Base-by-base conservation (phyloP, 78 protist genomes). In the Isochrysis galbana region DNA sequence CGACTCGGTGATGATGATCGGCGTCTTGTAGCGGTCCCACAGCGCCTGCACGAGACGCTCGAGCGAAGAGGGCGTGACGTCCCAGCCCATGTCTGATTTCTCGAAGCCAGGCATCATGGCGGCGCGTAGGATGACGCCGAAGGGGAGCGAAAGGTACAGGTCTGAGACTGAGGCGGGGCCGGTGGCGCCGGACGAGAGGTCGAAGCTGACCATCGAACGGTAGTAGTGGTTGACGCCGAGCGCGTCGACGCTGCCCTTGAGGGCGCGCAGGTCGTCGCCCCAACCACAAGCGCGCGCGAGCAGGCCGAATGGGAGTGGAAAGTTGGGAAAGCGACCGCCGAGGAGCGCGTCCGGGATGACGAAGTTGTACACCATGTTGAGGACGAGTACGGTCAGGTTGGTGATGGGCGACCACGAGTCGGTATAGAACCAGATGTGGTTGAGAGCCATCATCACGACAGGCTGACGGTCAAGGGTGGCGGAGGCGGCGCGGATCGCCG, bases 61-160 rank as follows among this genome's bases (percentile, higher is more conserved):
- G 38, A 91, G 34, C 38, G 86, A 41, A 5, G 36, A 4, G n/a
- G 92, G 91, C 21, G 44, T 38, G n/a, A 90, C 34, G 23, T 36
- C n/a, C 78, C 88, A 90, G 26, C n/a, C 91, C 92, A 90, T 90
- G 47, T 90, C 92, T 19, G 91, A 22, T 25, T 19, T 84, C 38
- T 39, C 86, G 86, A 38, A 34, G 22, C 45, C 83, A 26, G 4
- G 32, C 14, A 38, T 21, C n/a, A 38, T 21, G 45, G 14, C 0
- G 26, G 45, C 41, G 83, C 45, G 45, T 26, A 74, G 42, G 32
- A 38, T 4, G 45, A 38, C 26, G 45, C 83, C 45, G 83, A 1
- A 5, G 0, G 41, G 83, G 46, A 38, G 46, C 17, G 5, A 3
- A 29, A 34, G 23, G 83, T 38, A 38, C 46, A 74, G 83, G 78